These are phyloP conservation scores for maize (Zea mays) DNA, from an alignment of 176 grass and related monocot genomes.

Conservation along the genomic window DNA sequence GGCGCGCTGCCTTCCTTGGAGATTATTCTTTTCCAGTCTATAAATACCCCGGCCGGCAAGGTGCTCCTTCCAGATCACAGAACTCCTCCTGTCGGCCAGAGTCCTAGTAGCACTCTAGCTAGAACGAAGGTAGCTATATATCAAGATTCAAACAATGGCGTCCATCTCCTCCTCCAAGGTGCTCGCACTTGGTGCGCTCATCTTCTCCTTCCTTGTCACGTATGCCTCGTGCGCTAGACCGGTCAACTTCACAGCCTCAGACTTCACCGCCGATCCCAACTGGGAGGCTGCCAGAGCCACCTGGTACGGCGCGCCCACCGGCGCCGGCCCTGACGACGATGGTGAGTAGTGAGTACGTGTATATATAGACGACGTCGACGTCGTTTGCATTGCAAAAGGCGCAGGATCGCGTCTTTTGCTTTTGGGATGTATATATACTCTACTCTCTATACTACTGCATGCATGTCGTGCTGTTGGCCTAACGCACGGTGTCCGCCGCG, in stretches of 20 bases:
- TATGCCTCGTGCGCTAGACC: conserved; percentile 8
- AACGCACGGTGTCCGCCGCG: not conserved
- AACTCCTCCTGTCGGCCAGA: not conserved
- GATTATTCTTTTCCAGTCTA: conserved; percentile 12
- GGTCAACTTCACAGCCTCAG: conserved; percentile 15
- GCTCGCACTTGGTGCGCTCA: not conserved
- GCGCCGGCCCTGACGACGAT: conserved; percentile 56
- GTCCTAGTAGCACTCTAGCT: not conserved
- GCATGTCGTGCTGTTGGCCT: not conserved
- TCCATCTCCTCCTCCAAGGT: not conserved
- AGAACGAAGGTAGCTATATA: too few relatives aligned
- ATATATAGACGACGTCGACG: not conserved
- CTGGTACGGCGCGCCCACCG: conserved; percentile 65
- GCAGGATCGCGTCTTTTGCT: not conserved
- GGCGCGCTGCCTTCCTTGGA: not conserved
- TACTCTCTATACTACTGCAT: not conserved
- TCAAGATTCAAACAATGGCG: conserved; percentile 15
- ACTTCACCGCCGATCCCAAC: conserved; percentile 15
- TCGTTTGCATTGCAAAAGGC: not conserved
- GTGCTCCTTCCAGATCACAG: conserved; percentile 11
- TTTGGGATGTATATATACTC: not conserved
- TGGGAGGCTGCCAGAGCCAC: conserved; percentile 56
- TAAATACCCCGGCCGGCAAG: conserved; percentile 41
- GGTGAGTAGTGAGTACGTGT: conserved; percentile 20
- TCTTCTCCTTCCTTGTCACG: conserved; percentile 36